Evolutionary conservation across 164 flowering plant species (phyloP).

Genomic region (Stephania japonica): DNA sequence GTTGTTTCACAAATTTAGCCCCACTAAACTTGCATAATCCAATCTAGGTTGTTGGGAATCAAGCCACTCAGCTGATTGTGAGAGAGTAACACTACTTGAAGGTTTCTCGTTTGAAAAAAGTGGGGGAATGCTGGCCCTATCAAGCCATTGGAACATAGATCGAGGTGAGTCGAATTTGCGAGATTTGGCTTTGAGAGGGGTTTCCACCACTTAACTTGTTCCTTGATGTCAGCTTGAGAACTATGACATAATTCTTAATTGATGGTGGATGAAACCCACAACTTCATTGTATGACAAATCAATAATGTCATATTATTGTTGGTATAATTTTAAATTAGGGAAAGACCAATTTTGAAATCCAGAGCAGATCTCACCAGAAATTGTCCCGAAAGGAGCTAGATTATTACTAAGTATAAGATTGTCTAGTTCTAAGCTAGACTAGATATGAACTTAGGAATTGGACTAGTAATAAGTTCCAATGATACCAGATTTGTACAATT

Average conservation of each 20-base stretch:
- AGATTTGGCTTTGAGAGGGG: conserved; percentile 34
- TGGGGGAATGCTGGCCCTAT: conserved; percentile 35
- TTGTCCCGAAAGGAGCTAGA: conserved; percentile 41
- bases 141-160: conserved; percentile 46
- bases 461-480: conserved; percentile 47
- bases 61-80: conserved; percentile 41
- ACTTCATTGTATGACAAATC: conserved; percentile 52
- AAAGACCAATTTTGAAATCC: conserved; percentile 47
- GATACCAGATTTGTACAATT: conserved; percentile 43
- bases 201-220: conserved; percentile 53
- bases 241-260: conserved; percentile 38
- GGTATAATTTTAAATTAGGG: conserved; percentile 54
- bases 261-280: conserved; percentile 45
- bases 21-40: conserved; percentile 33
- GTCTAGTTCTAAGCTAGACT: conserved; percentile 41
- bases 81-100: conserved; percentile 54
- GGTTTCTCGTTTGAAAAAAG: conserved; percentile 25
- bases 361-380: conserved; percentile 57
- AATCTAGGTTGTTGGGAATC: conserved; percentile 34
- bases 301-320: conserved; percentile 66
- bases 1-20: conserved; percentile 46
- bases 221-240: conserved; percentile 34
- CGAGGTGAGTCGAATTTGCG: conserved; percentile 37
- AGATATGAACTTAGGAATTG: conserved; percentile 38
- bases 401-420: conserved; percentile 48